Conservation (phyloP, 2,329 filamentous ascomycete genomes). For the Pseudonectria foliicola region DNA sequence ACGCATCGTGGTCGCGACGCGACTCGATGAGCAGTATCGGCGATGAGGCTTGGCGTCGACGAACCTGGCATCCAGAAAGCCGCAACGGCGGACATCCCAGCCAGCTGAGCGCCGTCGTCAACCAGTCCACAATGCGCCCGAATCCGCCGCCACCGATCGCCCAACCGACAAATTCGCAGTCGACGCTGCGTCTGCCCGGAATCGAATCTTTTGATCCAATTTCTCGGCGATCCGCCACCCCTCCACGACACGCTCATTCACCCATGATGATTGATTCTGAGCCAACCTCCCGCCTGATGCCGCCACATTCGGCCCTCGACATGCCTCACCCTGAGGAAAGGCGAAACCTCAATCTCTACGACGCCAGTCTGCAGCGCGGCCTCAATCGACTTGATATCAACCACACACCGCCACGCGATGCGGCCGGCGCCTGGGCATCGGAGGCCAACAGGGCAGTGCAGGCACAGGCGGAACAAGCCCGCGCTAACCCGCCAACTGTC, state of each 20-base stretch:
- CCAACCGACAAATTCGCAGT: constrained; percentile 44
- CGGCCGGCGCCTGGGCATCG: constrained; percentile 48
- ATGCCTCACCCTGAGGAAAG: constrained; percentile 36
- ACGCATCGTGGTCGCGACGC: constrained; percentile 55
- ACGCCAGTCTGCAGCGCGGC: constrained; percentile 58
- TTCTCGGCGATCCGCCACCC: constrained; percentile 54
- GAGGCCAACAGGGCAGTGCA: constrained; percentile 50
- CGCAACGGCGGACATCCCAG: constrained; percentile 57
- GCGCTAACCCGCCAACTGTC: constrained; percentile 40
- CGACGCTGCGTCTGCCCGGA: constrained; percentile 66
- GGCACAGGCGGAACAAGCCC: constrained; percentile 45
- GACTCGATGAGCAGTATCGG: constrained; percentile 56
- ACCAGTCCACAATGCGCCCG: constrained; percentile 53
- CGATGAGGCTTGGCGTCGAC: constrained; percentile 72
- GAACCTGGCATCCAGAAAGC: constrained; percentile 86
- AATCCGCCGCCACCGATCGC: constrained; percentile 45
- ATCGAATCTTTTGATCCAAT: constrained; percentile 88
- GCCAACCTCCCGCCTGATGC: constrained; percentile 27
- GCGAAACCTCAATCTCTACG: constrained; percentile 52
- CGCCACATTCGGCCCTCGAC: constrained; percentile 23
- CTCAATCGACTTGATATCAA: constrained; percentile 61
- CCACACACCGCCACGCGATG: constrained; percentile 43
- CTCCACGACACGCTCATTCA: constrained; percentile 58
- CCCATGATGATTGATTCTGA: constrained; percentile 69
- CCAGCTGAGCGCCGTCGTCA: constrained; percentile 70